phyloP scores from a whole-genome alignment of 169 alveolate genomes.

The Babesia gibsoni region DNA sequence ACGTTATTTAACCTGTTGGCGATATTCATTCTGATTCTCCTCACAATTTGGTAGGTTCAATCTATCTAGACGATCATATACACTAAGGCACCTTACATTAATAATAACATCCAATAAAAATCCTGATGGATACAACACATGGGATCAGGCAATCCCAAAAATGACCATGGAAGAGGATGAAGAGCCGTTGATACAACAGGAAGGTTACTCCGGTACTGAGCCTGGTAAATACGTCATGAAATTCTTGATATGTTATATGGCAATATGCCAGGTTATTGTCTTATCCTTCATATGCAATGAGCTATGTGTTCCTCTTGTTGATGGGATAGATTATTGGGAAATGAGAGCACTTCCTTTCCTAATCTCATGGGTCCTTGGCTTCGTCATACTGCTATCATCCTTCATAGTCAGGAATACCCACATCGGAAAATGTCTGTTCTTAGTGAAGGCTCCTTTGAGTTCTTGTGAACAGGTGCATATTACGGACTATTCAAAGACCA shows the following conservation, averaged over 20 bases:
- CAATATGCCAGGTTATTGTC: constrained; percentile 67
- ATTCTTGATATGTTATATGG: constrained; percentile 31
- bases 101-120: neutral
- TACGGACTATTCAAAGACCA: constrained; percentile 43
- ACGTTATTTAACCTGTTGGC: constrained; percentile 16
- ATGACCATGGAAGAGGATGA: neutral
- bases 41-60: constrained; percentile 35
- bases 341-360: constrained; percentile 65
- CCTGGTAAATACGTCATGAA: constrained; percentile 42
- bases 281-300: constrained; percentile 66
- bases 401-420: constrained; percentile 46
- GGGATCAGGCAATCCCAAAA: neutral
- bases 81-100: constrained; percentile 24
- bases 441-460: constrained; percentile 29
- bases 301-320: constrained; percentile 67
- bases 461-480: constrained; percentile 38
- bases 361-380: constrained; percentile 56
- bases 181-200: constrained; percentile 11
- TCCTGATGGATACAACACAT: neutral
- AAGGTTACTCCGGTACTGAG: constrained; percentile 48
- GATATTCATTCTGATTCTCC: constrained; percentile 1
- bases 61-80: neutral
- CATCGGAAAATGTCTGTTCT: constrained; percentile 57
- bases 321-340: constrained; percentile 68
- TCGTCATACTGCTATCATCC: constrained; percentile 30